These are phyloP conservation scores for Withania somnifera DNA, from an alignment of 305 asterid species.

Conservation along the genomic window DNA sequence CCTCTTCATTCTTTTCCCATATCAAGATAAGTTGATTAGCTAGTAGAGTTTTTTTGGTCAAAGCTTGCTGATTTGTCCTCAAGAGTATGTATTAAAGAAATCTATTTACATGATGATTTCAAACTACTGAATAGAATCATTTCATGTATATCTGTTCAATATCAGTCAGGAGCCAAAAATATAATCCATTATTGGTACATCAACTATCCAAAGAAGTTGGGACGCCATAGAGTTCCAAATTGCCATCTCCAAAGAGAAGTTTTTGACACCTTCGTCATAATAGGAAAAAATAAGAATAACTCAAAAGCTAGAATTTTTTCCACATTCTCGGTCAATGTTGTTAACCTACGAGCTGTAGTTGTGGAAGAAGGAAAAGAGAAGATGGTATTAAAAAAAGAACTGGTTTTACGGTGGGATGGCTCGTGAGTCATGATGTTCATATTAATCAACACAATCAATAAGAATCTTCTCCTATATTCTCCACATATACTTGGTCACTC, in stretches of 20 bases:
- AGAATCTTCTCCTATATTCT: not conserved
- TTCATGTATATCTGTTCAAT: not conserved
- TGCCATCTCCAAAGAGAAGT: slow-evolving; percentile 2
- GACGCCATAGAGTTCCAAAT: not conserved
- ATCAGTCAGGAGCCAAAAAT: not conserved
- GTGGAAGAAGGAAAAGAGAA: not conserved
- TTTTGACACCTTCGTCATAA: not conserved
- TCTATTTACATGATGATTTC: not conserved
- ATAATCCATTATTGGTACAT: not conserved
- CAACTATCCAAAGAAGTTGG: not conserved
- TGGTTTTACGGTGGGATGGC: not conserved
- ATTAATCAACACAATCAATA: not conserved
- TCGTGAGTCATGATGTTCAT: not conserved
- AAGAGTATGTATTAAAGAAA: not conserved
- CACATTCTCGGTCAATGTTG: not conserved
- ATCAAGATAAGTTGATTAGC: not conserved
- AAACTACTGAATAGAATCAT: not conserved
- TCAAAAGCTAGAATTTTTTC: not conserved
- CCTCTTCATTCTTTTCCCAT: not conserved
- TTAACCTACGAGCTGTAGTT: not conserved
- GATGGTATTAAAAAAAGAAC: not conserved
- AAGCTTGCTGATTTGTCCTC: not conserved
- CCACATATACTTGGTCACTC: not conserved
- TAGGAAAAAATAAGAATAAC: not conserved
- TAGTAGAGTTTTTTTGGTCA: not conserved